Base-by-base conservation (phyloP, 1,284 basidiomycete genomes). In the Malassezia pachydermatis region DNA sequence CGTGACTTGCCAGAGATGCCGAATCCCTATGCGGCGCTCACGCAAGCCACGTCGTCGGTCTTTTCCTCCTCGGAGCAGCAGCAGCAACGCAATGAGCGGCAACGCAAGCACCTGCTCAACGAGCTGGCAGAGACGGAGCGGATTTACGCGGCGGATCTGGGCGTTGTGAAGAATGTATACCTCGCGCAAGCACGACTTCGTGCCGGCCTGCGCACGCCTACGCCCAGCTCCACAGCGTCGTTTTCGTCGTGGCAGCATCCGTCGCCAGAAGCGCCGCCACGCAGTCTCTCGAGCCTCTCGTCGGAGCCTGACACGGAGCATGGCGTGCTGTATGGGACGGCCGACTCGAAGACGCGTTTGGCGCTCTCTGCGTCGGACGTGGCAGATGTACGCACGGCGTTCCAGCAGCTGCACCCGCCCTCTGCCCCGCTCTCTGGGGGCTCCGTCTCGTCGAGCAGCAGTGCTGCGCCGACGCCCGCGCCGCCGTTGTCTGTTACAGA, bases 71-170 rank as follows among this genome's bases (percentile, higher is more conserved):
- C 5, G 5, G 25, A 35, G 11, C n/a, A 11, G 27, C 48, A 63
- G 13, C n/a, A 11, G 27, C 48, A 63, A 13, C 51, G 58, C 14
- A 73, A 54, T n/a, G 62, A 76, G 29, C 75, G 84, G 16, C 90
- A 88, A 74, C 80, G 89, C 22, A 78, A 81, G 20, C 84, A 92
- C 66, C 83, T 88, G 1, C 75, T 95, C 28, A 79, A 82, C 39
- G 89, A 95, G 48, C 57, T 70, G 14, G 39, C 64, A 16, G 64
- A 68, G 34, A 88, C 86, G 17, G 89, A 95, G 69, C 77, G 84
- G 23, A 81, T 84, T 0, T 92, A 92, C 72, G 86, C 88, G 1
- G 82, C 80, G 9, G 89, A 95, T 75, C 77, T 95, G 17, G 82
- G 83, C 3, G 76, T 94, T 41, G 80, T 94, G 45, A 78, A 83